Conservation (phyloP, 1,284 basidiomycete species). For the Sanghuangporus baumii region DNA sequence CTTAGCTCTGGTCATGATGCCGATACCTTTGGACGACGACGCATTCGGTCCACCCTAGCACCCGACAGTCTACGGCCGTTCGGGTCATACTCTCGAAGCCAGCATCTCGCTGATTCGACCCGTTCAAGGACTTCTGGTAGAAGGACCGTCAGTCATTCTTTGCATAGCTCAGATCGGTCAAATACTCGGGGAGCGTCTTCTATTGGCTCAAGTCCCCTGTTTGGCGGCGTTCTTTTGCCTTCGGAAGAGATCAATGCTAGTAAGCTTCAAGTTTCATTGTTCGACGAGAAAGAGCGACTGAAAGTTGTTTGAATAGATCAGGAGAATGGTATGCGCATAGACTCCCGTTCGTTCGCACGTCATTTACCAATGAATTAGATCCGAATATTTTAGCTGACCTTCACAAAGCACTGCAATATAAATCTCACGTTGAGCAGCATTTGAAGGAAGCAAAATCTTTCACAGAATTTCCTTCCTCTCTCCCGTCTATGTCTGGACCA, state of each 20-base stretch:
- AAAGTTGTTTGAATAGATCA: background rate
- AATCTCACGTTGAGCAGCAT: slow-evolving; percentile 16
- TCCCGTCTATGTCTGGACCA: slow-evolving; percentile 19
- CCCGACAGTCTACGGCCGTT: slow-evolving; percentile 5
- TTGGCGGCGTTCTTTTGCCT: slow-evolving; percentile 2
- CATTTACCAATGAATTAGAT: slow-evolving; percentile 6
- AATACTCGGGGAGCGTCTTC: slow-evolving; percentile 2
- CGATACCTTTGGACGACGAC: slow-evolving; percentile 21
- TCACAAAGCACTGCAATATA: slow-evolving; percentile 16
- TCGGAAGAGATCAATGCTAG: slow-evolving; percentile 2
- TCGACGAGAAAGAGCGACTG: background rate
- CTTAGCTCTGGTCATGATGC: slow-evolving; percentile 43
- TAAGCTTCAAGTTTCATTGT: background rate
- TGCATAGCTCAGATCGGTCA: background rate
- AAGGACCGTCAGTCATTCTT: slow-evolving; percentile 5
- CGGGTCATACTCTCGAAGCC: slow-evolving; percentile 3
- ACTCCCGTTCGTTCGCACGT: background rate
- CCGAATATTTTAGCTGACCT: slow-evolving; percentile 18
- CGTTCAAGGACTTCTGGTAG: background rate
- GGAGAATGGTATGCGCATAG: slow-evolving; percentile 21
- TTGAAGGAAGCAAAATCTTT: slow-evolving; percentile 22
- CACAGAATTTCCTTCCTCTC: slow-evolving; percentile 29
- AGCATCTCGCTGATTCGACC: slow-evolving; percentile 3
- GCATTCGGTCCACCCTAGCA: slow-evolving; percentile 11
- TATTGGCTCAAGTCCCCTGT: slow-evolving; percentile 12